A percentile compares a stretch with the other conserved stretches of the same genome.
phyloP scores from a whole-genome alignment of 139 green algal genomes.

The Picochlorum sp. region DNA sequence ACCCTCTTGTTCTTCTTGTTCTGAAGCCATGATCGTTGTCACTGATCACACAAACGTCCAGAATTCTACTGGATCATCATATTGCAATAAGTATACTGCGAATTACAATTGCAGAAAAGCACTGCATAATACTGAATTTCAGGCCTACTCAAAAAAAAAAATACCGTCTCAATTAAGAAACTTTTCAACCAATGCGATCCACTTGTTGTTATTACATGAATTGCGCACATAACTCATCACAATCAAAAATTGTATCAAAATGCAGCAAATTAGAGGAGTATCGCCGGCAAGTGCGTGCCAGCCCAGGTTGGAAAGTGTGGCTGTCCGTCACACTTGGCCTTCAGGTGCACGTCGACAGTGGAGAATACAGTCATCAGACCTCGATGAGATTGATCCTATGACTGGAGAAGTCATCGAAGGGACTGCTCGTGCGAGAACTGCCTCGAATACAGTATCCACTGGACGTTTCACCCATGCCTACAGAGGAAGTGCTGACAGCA shows the following conservation, averaged over 20 bases:
- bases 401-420: conserved; percentile 26
- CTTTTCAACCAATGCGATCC: too few species aligned
- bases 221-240: too few species aligned
- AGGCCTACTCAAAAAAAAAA: neutral
- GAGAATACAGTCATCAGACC: conserved; percentile 9
- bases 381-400: conserved; percentile 26
- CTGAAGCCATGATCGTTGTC: too few species aligned
- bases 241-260: neutral
- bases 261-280: neutral
- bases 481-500: conserved; percentile 16
- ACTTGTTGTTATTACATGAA: too few species aligned
- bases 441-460: conserved; percentile 1
- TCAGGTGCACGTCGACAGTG: neutral
- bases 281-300: neutral
- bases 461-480: conserved; percentile 44
- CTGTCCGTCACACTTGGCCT: neutral
- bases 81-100: too few species aligned
- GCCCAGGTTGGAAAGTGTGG: neutral
- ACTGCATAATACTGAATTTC: too few species aligned
- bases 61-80: neutral
- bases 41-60: too few species aligned
- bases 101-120: too few species aligned
- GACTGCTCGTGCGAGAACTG: conserved; percentile 2
- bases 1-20: too few species aligned
- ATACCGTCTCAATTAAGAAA: neutral